Conservation (phyloP, 352 stramenopile species). For the Phytophthora citrophthora region DNA sequence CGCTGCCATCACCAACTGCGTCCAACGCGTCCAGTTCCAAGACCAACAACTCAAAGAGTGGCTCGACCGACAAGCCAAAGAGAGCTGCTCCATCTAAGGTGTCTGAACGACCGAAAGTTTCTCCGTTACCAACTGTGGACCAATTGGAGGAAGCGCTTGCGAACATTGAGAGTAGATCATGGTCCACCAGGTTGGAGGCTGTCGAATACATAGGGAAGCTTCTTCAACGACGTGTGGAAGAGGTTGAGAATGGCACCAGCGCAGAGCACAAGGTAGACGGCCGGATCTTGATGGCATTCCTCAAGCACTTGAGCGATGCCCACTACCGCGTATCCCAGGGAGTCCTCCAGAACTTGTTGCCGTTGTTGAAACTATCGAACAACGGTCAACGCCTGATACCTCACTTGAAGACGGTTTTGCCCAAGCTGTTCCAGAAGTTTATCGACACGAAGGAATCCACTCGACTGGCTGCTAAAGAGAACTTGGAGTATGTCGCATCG, state of each 20-base stretch:
- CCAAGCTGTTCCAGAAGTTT: conserved; percentile 77
- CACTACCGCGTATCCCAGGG: conserved; percentile 81
- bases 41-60: conserved; percentile 24
- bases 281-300: conserved; percentile 55
- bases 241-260: not conserved
- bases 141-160: conserved; percentile 62
- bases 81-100: conserved; percentile 13
- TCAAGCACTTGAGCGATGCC: conserved; percentile 71
- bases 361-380: conserved; percentile 49
- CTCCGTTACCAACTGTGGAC: conserved; percentile 24
- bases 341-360: conserved; percentile 64
- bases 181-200: conserved; percentile 73
- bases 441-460: conserved; percentile 78
- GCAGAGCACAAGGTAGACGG: conserved; percentile 58
- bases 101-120: conserved; percentile 19
- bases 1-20: conserved; percentile 27
- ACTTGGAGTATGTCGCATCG: conserved; percentile 60
- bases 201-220: conserved; percentile 51
- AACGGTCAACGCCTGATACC: conserved; percentile 49
- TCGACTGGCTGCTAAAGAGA: conserved; percentile 58
- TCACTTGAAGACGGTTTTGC: conserved; percentile 64
- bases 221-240: conserved; percentile 26
- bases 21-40: conserved; percentile 36
- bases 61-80: conserved; percentile 25
- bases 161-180: conserved; percentile 58